These are phyloP conservation scores for Diaporthe citri DNA, from an alignment of 2,329 filamentous ascomycete genomes.

Conservation along the genomic window DNA sequence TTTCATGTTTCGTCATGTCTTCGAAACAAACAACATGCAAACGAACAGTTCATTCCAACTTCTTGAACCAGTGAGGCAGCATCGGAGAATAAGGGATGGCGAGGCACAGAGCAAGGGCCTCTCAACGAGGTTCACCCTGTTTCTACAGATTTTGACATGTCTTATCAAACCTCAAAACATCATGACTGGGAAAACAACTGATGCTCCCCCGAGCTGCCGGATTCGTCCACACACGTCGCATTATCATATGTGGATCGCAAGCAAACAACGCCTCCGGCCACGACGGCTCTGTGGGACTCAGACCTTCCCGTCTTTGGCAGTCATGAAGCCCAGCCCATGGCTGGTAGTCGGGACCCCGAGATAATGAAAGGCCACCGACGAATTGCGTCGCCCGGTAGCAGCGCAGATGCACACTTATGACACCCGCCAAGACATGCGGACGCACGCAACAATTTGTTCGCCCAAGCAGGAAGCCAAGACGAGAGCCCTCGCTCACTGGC, in stretches of 20 bases:
- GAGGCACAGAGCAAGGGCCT: background rate
- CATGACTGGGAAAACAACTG: background rate
- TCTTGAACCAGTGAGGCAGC: background rate
- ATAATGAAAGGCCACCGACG: background rate
- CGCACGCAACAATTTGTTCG: background rate
- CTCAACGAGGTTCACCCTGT: background rate
- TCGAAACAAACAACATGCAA: background rate
- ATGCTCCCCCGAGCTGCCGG: slow-evolving; percentile 4
- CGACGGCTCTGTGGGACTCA: background rate
- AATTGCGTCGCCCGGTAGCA: slow-evolving; percentile 6
- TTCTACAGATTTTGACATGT: background rate
- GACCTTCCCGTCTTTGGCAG: slow-evolving; percentile 21
- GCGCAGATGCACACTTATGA: background rate
- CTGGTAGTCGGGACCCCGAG: background rate
- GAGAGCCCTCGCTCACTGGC: background rate
- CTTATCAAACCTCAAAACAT: background rate
- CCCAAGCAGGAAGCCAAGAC: slow-evolving; percentile 25
- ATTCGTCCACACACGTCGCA: slow-evolving; percentile 8
- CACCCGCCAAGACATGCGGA: slow-evolving; percentile 24
- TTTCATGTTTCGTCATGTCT: slow-evolving; percentile 13
- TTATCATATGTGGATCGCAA: slow-evolving; percentile 5
- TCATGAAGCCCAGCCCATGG: background rate
- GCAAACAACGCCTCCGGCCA: background rate
- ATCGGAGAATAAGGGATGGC: background rate
- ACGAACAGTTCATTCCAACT: background rate